phyloP scores from a whole-genome alignment of 2,329 filamentous ascomycete genomes.

The Fusarium sambucinum region DNA sequence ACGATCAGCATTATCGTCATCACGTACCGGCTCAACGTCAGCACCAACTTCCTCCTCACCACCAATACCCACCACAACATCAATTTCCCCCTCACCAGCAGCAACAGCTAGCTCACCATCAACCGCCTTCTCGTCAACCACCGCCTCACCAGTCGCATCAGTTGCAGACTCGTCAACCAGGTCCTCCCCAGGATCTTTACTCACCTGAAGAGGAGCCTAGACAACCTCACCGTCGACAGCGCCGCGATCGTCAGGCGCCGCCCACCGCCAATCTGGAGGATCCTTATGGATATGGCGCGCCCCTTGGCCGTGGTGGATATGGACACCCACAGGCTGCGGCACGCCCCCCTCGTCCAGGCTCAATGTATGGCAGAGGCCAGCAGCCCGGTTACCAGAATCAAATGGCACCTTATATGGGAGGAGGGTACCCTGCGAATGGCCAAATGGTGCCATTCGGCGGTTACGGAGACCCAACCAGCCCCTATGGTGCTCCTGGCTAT shows the following conservation, averaged over 20 bases:
- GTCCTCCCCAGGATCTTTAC: conserved; percentile 51
- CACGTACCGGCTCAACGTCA: conserved; percentile 49
- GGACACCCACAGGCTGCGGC: conserved; percentile 36
- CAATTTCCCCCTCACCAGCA: conserved; percentile 53
- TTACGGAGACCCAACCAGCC: conserved; percentile 51
- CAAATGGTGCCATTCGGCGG: conserved; percentile 63
- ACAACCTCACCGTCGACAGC: conserved; percentile 40
- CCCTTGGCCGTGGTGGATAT: conserved; percentile 56
- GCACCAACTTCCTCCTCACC: conserved; percentile 51
- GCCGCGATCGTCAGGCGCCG: conserved; percentile 39
- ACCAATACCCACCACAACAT: conserved; percentile 49
- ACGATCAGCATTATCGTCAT: conserved; percentile 46
- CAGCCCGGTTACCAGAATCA: conserved; percentile 60
- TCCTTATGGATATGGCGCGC: conserved; percentile 68
- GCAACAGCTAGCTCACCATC: conserved; percentile 51
- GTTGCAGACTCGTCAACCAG: conserved; percentile 55
- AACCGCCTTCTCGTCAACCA: conserved; percentile 51
- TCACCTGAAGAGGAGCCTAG: conserved; percentile 44
- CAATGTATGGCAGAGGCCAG: conserved; percentile 52
- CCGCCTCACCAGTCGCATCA: conserved; percentile 48
- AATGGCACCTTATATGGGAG: conserved; percentile 59
- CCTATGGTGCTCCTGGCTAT: conserved; percentile 58
- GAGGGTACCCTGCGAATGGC: conserved; percentile 52
- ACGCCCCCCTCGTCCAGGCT: conserved; percentile 19
- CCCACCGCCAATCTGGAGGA: conserved; percentile 73